phyloP scores from a whole-genome alignment of 2,329 filamentous ascomycete genomes.

The Trichoderma endophyticum region DNA sequence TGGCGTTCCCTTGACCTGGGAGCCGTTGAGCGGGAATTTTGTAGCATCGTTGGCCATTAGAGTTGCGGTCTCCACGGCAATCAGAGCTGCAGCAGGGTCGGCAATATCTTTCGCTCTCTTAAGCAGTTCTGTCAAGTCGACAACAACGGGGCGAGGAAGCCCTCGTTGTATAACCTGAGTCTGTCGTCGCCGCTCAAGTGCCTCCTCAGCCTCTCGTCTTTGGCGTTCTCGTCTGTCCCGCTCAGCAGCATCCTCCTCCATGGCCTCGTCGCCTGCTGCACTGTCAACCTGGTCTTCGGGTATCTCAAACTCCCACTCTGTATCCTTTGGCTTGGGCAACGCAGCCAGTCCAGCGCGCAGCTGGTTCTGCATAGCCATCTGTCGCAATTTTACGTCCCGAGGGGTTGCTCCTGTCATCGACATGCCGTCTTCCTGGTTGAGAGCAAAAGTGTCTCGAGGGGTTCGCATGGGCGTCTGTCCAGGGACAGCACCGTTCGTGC shows the following conservation, averaged over 20 bases:
- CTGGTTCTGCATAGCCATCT: conserved; percentile 65
- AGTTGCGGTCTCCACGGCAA: conserved; percentile 73
- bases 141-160: conserved; percentile 69
- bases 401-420: conserved; percentile 72
- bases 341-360: conserved; percentile 73
- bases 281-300: conserved; percentile 75
- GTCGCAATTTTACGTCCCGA: conserved; percentile 67
- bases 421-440: conserved; percentile 71
- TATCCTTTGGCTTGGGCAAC: conserved; percentile 87
- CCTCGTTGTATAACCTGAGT: conserved; percentile 88
- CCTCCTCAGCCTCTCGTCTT: conserved; percentile 68
- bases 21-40: conserved; percentile 68
- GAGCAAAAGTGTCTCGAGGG: conserved; percentile 78
- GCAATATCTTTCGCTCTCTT: conserved; percentile 57
- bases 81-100: conserved; percentile 64
- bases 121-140: conserved; percentile 69
- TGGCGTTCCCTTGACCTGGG: conserved; percentile 61
- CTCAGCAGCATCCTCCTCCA: conserved; percentile 62
- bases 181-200: conserved; percentile 75
- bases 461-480: conserved; percentile 85
- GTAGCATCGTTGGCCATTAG: conserved; percentile 80
- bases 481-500: conserved; percentile 59
- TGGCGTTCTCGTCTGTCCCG: conserved; percentile 76
- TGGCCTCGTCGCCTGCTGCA: conserved; percentile 42
- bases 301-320: conserved; percentile 89